Base-by-base conservation (phyloP, 2,329 filamentous ascomycete genomes). In the Sarocladiaceae sp. region DNA sequence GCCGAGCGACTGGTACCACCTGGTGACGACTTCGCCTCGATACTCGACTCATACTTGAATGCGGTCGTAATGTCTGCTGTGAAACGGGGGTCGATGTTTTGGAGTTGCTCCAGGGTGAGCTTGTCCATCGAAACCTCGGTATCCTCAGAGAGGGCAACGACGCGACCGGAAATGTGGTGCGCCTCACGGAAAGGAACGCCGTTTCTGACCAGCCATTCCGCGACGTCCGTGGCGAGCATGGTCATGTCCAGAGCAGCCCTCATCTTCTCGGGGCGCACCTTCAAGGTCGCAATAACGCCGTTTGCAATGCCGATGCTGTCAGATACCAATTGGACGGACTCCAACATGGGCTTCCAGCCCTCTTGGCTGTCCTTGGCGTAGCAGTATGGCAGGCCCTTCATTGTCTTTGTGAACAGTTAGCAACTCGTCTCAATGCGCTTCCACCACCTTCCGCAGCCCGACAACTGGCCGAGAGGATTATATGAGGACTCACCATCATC, bases 301-400 rank as follows among this genome's bases (percentile, higher is more conserved):
- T 84, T 87, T 17, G 86, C 86, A 53, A 92, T 92, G 62, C 84
- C 82, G 40, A 90, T 76, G 62, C 84, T 87, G 69, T 90, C 86
- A 53, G 77, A 79, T 53, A 90, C 75, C 44, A 86, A 89, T 72
- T 88, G 85, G 67, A 88, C 79, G 62, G 85, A 82, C 68, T 91
- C 87, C 53, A 91, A 77, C 67, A 92, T 78, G 8, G 87, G 86
- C 71, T 90, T 84, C 55, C 88, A 84, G 36, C 81, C 83, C 67
- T 92, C 88, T 66, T 92, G 88, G 39, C 89, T 66, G 65, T 91
- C 86, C 66, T 90, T 89, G 74, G 89, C 89, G 71, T 91, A 91
- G 22, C 84, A 88, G 28, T 77, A 80, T 17, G 87, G 86, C 36
- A 90, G 78, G 52, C 86, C 84, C 59, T 72, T 72, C 54, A 67